A percentile compares a stretch with the other conserved stretches of the same genome.
Conservation (phyloP, 345 rosid genomes). For the Populus simonii region DNA sequence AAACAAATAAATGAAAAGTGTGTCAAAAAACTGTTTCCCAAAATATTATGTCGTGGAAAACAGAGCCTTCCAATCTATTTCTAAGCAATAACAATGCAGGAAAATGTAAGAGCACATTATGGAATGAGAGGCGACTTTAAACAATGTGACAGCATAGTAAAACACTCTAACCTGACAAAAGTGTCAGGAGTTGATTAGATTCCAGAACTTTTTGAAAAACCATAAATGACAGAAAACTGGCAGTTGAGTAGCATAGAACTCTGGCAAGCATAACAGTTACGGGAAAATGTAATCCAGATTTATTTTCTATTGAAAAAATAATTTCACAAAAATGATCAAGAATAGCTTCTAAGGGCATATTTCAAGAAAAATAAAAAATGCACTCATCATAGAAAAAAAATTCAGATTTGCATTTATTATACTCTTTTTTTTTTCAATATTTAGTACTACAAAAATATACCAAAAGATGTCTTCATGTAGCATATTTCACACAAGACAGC, state of each 20-base stretch:
- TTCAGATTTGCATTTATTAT: neutral
- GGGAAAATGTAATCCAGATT: neutral
- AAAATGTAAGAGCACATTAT: neutral
- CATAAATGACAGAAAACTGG: neutral
- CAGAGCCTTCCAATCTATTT: neutral
- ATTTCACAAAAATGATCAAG: neutral
- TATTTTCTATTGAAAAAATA: neutral
- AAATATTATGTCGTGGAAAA: neutral
- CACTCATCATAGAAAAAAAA: neutral
- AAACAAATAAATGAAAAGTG: neutral
- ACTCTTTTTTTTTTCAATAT: neutral
- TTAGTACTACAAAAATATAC: neutral
- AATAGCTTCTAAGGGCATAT: neutral
- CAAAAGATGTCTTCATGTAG: neutral
- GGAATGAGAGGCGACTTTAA: neutral
- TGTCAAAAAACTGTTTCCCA: neutral
- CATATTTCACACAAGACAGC: neutral
- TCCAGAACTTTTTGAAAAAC: neutral
- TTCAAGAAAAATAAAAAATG: neutral
- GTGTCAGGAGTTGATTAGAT: neutral
- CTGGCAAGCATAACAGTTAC: neutral
- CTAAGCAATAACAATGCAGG: neutral
- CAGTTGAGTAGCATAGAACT: neutral
- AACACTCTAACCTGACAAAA: conserved; percentile 4
- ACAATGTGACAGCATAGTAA: neutral